Percentiles rank a stretch among this genome's conserved stretches.
Conservation (phyloP, 495 filamentous ascomycete species). For the Geoglossum glabrum region DNA sequence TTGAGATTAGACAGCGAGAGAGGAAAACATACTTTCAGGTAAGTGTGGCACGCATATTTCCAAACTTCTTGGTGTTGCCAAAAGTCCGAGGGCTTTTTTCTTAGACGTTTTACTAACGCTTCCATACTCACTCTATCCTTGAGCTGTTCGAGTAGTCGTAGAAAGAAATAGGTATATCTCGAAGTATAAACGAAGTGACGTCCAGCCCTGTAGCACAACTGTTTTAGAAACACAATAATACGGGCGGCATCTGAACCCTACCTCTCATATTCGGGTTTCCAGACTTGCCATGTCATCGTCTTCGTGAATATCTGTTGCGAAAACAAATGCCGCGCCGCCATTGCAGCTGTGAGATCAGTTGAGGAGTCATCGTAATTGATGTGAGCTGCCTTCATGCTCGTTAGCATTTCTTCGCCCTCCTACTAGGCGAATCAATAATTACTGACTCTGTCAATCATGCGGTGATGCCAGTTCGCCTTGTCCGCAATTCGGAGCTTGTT, state of each 20-base stretch:
- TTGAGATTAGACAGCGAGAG: neutral
- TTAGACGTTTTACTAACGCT: constrained; percentile 56
- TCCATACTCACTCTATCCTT: constrained; percentile 67
- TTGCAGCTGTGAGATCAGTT: constrained; percentile 25
- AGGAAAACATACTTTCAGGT: constrained; percentile 30
- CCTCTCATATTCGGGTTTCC: constrained; percentile 85
- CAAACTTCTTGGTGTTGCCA: constrained; percentile 71
- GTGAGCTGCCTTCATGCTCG: constrained; percentile 33
- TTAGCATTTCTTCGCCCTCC: neutral
- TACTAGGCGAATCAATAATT: neutral
- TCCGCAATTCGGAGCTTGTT: constrained; percentile 63
- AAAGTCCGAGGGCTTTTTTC: constrained; percentile 66
- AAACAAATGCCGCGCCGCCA: constrained; percentile 52
- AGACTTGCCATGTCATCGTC: constrained; percentile 85
- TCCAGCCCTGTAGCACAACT: constrained; percentile 34
- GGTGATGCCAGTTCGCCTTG: constrained; percentile 93
- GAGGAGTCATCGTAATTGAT: constrained; percentile 44
- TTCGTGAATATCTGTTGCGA: constrained; percentile 84
- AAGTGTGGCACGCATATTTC: constrained; percentile 56
- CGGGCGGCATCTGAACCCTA: neutral
- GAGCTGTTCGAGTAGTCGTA: constrained; percentile 48
- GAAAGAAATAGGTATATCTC: constrained; percentile 70
- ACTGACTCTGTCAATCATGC: constrained; percentile 54
- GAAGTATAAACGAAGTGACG: constrained; percentile 88
- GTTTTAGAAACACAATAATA: neutral